phyloP scores from a whole-genome alignment of 2,329 filamentous ascomycete genomes.

The Aspergillus tamarii region DNA sequence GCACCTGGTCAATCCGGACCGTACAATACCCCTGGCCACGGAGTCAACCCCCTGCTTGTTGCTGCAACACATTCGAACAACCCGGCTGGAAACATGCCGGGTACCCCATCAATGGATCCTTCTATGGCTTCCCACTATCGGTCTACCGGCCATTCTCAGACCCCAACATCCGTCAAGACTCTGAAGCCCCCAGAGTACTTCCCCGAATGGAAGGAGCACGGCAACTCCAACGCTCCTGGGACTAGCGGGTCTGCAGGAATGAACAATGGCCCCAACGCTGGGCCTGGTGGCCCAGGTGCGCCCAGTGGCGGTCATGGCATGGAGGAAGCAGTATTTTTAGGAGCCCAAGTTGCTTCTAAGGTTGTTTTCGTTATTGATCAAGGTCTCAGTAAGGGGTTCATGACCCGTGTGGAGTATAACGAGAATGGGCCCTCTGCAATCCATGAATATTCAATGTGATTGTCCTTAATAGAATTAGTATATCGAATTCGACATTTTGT shows the following conservation, averaged over 20 bases:
- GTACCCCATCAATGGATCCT: slow-evolving; percentile 42
- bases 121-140: slow-evolving; percentile 49
- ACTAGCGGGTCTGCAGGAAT: slow-evolving; percentile 27
- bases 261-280: slow-evolving; percentile 35
- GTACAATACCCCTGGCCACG: slow-evolving; percentile 59
- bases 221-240: slow-evolving; percentile 40
- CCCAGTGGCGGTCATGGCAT: slow-evolving; percentile 49
- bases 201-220: slow-evolving; percentile 82
- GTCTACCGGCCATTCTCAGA: slow-evolving; percentile 69
- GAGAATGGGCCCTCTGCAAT: slow-evolving; percentile 67
- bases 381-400: slow-evolving; percentile 68
- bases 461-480: slow-evolving; percentile 12
- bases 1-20: slow-evolving; percentile 49
- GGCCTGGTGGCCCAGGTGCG: slow-evolving; percentile 29
- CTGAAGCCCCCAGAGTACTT: slow-evolving; percentile 82
- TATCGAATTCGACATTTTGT: slow-evolving; percentile 10
- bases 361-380: slow-evolving; percentile 72
- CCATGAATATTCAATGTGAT: slow-evolving; percentile 56
- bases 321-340: slow-evolving; percentile 85
- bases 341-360: slow-evolving; percentile 82
- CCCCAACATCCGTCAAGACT: slow-evolving; percentile 81
- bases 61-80: slow-evolving; percentile 70
- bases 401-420: slow-evolving; percentile 70
- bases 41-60: slow-evolving; percentile 87
- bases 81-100: slow-evolving; percentile 38